phyloP scores from a whole-genome alignment of 768 basidiomycete genomes.

The Lepiota venenata region DNA sequence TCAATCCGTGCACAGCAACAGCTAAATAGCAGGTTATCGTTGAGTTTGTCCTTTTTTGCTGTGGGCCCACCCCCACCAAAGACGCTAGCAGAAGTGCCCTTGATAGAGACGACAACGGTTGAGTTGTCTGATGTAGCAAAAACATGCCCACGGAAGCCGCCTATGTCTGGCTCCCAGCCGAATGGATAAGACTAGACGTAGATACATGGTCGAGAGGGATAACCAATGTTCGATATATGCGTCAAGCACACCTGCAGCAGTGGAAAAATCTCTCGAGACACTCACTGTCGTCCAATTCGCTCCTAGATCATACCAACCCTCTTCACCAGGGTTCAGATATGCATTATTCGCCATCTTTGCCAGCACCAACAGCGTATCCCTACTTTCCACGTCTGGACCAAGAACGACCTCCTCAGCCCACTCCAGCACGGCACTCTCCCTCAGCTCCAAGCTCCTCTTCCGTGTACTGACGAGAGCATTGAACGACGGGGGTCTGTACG shows the following conservation, averaged over 20 bases:
- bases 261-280: conserved; percentile 10
- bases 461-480: conserved; percentile 24
- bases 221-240: too few relatives aligned
- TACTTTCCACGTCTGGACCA: conserved; percentile 73
- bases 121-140: conserved; percentile 82
- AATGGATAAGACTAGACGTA: conserved; percentile 65
- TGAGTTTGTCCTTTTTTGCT: conserved; percentile 86
- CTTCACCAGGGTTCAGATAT: conserved; percentile 61
- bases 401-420: conserved; percentile 79
- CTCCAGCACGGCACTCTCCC: conserved; percentile 39
- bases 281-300: conserved; percentile 59
- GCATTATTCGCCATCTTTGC: conserved; percentile 98
- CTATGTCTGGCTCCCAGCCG: conserved; percentile 87
- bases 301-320: conserved; percentile 75
- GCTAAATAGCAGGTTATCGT: conserved; percentile 90
- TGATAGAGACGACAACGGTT: conserved; percentile 86
- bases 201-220: neutral
- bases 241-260: neutral
- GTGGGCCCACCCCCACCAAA: conserved; percentile 81
- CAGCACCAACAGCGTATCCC: conserved; percentile 73
- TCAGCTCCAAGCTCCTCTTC: conserved; percentile 35
- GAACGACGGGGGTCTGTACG: conserved; percentile 48
- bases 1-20: conserved; percentile 94
- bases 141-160: conserved; percentile 90
- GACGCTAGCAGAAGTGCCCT: conserved; percentile 83